A percentile compares a stretch with the other conserved stretches of the same genome.
These are phyloP conservation scores for Xylariales sp. DNA, from an alignment of 2,329 filamentous ascomycete genomes.

Conservation along the genomic window DNA sequence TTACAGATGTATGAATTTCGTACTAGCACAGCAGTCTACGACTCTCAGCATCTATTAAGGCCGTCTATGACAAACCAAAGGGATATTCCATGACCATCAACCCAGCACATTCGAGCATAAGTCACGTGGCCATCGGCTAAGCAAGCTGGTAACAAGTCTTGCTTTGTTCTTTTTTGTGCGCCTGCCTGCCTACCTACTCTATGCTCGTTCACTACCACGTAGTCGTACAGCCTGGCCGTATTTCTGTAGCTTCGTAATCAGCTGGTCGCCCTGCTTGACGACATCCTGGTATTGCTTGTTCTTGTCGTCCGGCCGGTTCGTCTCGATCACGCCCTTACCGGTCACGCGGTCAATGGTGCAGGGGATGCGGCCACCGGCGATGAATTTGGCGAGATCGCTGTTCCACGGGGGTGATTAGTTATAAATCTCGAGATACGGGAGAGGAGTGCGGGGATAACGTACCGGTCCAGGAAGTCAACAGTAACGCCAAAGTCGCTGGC, in stretches of 20 bases:
- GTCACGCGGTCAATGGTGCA: slow-evolving; percentile 98
- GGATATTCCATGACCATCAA: neutral
- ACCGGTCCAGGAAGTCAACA: slow-evolving; percentile 95
- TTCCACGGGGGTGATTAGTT: slow-evolving; percentile 30
- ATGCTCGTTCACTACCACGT: slow-evolving; percentile 93
- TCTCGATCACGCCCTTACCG: slow-evolving; percentile 97
- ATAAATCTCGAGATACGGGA: neutral
- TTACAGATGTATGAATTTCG: slow-evolving; percentile 36
- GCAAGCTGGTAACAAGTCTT: neutral
- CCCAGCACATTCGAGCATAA: neutral
- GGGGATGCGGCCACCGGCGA: slow-evolving; percentile 90
- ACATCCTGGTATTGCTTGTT: slow-evolving; percentile 99
- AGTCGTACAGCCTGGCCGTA: slow-evolving; percentile 96
- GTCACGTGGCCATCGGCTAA: neutral
- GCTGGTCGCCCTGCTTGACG: slow-evolving; percentile 94
- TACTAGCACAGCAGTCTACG: slow-evolving; percentile 30
- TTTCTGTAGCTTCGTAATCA: slow-evolving; percentile 99
- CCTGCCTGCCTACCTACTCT: slow-evolving; percentile 42
- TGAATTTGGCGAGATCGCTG: slow-evolving; percentile 96
- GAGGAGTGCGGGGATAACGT: slow-evolving; percentile 52
- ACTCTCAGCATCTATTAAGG: neutral
- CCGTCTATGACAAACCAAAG: neutral
- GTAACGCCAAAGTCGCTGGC: slow-evolving; percentile 96
- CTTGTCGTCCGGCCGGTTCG: slow-evolving; percentile 97
- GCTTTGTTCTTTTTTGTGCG: neutral